A percentile compares a stretch with the other conserved stretches of the same genome.
Evolutionary conservation across 2,329 filamentous ascomycete genomes (phyloP).

Genomic region (Curvularia verruculosa): DNA sequence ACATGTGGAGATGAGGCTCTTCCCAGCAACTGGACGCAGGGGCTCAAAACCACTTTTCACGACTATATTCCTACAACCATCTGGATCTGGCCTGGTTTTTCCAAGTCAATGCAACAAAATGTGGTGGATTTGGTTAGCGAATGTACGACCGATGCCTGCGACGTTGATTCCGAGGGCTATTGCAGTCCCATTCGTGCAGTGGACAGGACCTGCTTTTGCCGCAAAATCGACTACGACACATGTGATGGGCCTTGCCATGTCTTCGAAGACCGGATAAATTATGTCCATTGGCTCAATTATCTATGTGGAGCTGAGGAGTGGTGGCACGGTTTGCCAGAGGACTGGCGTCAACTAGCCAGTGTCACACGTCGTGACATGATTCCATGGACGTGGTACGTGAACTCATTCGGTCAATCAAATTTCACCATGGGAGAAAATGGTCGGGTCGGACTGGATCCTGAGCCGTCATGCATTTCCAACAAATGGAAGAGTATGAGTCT

Average conservation of each 20-base stretch:
- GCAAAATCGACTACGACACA: slow-evolving; percentile 33
- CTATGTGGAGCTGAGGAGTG: slow-evolving; percentile 36
- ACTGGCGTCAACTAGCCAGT: slow-evolving; percentile 35
- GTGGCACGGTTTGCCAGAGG: slow-evolving; percentile 41
- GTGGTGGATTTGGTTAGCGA: slow-evolving; percentile 26
- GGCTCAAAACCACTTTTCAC: slow-evolving; percentile 32
- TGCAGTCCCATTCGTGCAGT: slow-evolving; percentile 36
- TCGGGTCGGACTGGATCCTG: neutral
- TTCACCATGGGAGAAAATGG: neutral
- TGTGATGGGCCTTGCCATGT: slow-evolving; percentile 38
- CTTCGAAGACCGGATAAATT: slow-evolving; percentile 42
- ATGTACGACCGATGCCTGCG: slow-evolving; percentile 43
- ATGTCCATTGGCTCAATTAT: slow-evolving; percentile 41
- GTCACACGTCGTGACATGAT: slow-evolving; percentile 37
- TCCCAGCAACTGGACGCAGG: slow-evolving; percentile 35
- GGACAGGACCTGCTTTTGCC: slow-evolving; percentile 40
- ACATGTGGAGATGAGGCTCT: slow-evolving; percentile 37
- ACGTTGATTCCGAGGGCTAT: slow-evolving; percentile 38
- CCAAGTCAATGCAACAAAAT: slow-evolving; percentile 29
- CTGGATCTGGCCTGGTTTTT: slow-evolving; percentile 40
- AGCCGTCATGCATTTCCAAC: slow-evolving; percentile 27
- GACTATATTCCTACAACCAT: slow-evolving; percentile 36
- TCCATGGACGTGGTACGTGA: slow-evolving; percentile 42
- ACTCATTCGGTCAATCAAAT: slow-evolving; percentile 15
- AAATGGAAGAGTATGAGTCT: slow-evolving; percentile 33